A percentile compares a stretch with the other conserved stretches of the same genome.
Conservation (phyloP, 2,329 filamentous ascomycete species). For the Aspergillus sp. region DNA sequence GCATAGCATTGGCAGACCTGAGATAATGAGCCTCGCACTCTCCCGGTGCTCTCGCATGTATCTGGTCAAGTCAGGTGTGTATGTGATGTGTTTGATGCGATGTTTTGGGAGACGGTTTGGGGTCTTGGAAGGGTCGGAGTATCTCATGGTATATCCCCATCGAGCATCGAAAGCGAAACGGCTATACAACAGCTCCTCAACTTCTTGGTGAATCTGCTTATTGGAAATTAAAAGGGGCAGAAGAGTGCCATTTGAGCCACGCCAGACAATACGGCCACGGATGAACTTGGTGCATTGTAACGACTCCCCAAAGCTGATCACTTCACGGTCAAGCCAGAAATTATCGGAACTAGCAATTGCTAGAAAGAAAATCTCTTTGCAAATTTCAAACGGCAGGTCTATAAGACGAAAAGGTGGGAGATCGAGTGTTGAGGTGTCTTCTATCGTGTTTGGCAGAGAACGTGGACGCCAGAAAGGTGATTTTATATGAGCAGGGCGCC, state of each 20-base stretch:
- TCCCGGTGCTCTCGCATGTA: too few relatives aligned
- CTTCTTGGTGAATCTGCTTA: constrained; percentile 1
- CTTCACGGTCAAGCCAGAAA: constrained; percentile 3
- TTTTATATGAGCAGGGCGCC: too few relatives aligned
- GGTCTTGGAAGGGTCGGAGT: background rate
- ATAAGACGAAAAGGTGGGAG: background rate
- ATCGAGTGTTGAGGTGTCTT: background rate
- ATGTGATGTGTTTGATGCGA: too few relatives aligned
- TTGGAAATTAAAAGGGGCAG: background rate
- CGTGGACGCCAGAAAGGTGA: too few relatives aligned
- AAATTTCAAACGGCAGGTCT: constrained; percentile 2
- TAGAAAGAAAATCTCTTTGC: background rate
- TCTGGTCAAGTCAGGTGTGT: too few relatives aligned
- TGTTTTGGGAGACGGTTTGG: background rate
- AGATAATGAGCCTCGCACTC: too few relatives aligned
- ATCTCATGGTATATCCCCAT: constrained; percentile 1
- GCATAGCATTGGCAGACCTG: too few relatives aligned
- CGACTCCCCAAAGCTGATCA: background rate
- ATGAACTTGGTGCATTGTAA: background rate
- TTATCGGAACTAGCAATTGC: background rate
- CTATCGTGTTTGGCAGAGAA: background rate
- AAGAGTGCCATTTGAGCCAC: background rate
- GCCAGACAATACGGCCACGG: background rate
- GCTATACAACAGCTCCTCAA: constrained; percentile 1
- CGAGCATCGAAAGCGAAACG: constrained; percentile 1